These are phyloP conservation scores for Fusarium sp. DNA, from an alignment of 2,329 filamentous ascomycete species.

Conservation along the genomic window DNA sequence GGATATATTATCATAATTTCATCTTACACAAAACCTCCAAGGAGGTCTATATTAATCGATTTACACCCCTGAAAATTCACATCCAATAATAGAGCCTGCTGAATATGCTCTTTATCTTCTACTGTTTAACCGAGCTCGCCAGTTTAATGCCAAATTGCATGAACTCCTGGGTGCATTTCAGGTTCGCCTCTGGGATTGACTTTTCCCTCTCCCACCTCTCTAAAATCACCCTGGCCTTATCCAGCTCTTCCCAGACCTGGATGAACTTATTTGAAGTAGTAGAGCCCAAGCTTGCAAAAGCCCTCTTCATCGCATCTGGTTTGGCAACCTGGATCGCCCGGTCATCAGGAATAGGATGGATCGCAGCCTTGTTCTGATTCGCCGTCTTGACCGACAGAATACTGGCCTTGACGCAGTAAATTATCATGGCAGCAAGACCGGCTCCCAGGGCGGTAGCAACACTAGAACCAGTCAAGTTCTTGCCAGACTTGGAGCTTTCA, in stretches of 20 bases:
- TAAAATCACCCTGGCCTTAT: neutral
- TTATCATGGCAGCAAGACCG: neutral
- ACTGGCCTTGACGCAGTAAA: neutral
- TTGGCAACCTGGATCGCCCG: neutral
- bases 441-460: neutral
- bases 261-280: neutral
- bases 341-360: neutral
- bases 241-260: neutral
- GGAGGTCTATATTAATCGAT: neutral
- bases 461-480: neutral
- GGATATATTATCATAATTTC: neutral
- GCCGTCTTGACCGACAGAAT: neutral
- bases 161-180: neutral
- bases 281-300: neutral
- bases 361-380: neutral
- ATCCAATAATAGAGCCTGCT: no score
- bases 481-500: no score
- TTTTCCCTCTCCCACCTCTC: neutral
- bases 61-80: no score
- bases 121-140: neutral
- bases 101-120: no score
- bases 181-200: neutral
- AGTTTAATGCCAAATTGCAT: neutral
- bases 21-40: fast-evolving
- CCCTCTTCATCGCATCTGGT: neutral